Evolutionary conservation across 176 grass and related monocot species (phyloP), one percentile per base, ranked within the genome.

Genomic region (Aegilops bicornis): DNA sequence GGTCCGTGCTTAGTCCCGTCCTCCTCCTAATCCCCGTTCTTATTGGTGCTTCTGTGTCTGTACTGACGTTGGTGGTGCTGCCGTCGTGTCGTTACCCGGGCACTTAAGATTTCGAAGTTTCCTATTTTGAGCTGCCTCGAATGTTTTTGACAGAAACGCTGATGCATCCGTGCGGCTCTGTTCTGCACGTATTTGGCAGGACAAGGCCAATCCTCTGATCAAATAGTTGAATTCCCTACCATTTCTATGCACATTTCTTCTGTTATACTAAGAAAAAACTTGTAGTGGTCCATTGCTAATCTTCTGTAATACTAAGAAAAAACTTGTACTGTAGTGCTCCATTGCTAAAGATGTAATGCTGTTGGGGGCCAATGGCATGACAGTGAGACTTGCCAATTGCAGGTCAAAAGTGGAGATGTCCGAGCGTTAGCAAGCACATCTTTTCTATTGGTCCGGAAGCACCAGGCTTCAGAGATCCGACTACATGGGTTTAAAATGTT

Each of bases 401-500:
- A 98, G 97, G 84, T 96, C 42, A 98, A 98, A 80, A 91, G 12
- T 31, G 93, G 97, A 84, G 91, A 98, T 64, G 68, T 92, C 43
- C 91, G 87, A 65, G 82, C 88, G 72, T 82, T 98, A 75, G 97
- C 92, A 13, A 94, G 89, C 61, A 90, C 87, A 81, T 96, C 93
- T 69, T 91, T 98, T 86, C 72, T 94, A 83, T 95, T 98, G 88
- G 90, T 98, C n/a, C 86, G 69, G 60, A 92, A 89, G 82, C 89
- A 96, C 54, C 95, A 92, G 88, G 78, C 94, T 43, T 92, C 92
- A 68, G 92, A 94, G 86, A 95, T 96, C 61, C 88, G 97, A 77
- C 59, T 98, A 62, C 97, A 98, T 61, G 97, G 93, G 39, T 98
- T 98, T 79, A 98, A 98, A 82, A 91, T 98, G 94, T 85, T 98